phyloP scores from a whole-genome alignment of 2,329 filamentous ascomycete genomes.

The Septoria linicola region DNA sequence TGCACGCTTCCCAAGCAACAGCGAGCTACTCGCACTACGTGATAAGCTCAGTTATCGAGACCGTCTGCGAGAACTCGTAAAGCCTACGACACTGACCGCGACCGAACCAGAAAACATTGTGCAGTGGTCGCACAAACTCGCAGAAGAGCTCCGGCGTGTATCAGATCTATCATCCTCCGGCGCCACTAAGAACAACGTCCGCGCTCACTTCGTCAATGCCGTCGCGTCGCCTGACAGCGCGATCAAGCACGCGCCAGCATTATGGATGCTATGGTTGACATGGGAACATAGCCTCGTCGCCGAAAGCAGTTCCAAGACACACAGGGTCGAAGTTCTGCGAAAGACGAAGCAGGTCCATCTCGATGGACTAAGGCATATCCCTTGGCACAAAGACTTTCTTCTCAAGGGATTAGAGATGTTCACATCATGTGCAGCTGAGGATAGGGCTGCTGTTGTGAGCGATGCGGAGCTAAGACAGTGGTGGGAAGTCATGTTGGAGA shows the following conservation, averaged over 20 bases:
- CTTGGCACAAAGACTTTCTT: conserved; percentile 63
- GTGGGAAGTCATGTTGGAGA: conserved; percentile 59
- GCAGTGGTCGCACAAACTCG: conserved; percentile 56
- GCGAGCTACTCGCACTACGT: conserved; percentile 69
- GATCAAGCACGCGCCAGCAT: conserved; percentile 33
- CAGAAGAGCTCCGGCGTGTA: conserved; percentile 52
- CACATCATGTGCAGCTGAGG: neutral
- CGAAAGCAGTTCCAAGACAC: conserved; percentile 27
- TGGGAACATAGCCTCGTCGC: conserved; percentile 26
- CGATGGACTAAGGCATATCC: conserved; percentile 56
- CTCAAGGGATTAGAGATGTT: conserved; percentile 55
- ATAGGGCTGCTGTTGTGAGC: conserved; percentile 37
- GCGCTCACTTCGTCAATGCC: conserved; percentile 50
- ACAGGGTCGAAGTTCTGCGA: conserved; percentile 31
- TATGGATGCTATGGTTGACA: conserved; percentile 35
- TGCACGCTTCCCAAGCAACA: conserved; percentile 69
- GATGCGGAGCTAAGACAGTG: conserved; percentile 53
- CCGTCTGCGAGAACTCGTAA: conserved; percentile 67
- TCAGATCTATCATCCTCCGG: conserved; percentile 31
- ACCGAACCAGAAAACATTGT: conserved; percentile 41
- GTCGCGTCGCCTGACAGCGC: conserved; percentile 36
- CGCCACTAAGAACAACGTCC: conserved; percentile 34
- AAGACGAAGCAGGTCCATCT: conserved; percentile 56
- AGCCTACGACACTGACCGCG: conserved; percentile 10
- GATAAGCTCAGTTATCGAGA: conserved; percentile 75